These are phyloP conservation scores for Aspergillus egyptiacus DNA, from an alignment of 495 filamentous ascomycete species.

Conservation along the genomic window DNA sequence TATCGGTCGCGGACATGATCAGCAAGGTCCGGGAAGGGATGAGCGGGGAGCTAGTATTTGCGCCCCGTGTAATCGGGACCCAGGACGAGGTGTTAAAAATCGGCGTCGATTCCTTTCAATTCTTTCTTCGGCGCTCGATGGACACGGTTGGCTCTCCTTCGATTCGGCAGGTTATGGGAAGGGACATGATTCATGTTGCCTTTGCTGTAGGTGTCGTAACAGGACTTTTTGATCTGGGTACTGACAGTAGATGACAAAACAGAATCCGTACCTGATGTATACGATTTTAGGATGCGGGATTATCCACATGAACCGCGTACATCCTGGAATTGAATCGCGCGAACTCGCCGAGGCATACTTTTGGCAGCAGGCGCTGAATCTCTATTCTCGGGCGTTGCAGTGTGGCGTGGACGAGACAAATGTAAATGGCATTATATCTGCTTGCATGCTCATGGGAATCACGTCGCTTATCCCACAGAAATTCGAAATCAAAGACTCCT, in stretches of 20 bases:
- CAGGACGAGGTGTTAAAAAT: constrained; percentile 1
- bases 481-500: constrained; percentile 34
- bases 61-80: not conserved
- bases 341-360: constrained; percentile 36
- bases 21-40: constrained; percentile 13
- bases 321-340: constrained; percentile 18
- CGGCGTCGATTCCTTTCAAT: constrained; percentile 26
- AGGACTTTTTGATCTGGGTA: not conserved
- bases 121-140: constrained; percentile 29
- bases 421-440: constrained; percentile 34
- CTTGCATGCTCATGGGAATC: constrained; percentile 36
- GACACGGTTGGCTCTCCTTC: constrained; percentile 24
- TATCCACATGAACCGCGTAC: constrained; percentile 34
- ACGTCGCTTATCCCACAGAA: constrained; percentile 33
- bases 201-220: constrained; percentile 26
- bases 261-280: constrained; percentile 43
- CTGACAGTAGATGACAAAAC: not conserved
- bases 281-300: constrained; percentile 36
- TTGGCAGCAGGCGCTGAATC: constrained; percentile 32
- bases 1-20: constrained; percentile 18
- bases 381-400: constrained; percentile 26
- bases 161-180: constrained; percentile 30
- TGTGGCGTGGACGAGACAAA: constrained; percentile 25
- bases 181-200: constrained; percentile 35
- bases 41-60: not conserved